Evolutionary conservation across 2,329 filamentous ascomycete species (phyloP).

Genomic region (Hirsutella thompsonii): DNA sequence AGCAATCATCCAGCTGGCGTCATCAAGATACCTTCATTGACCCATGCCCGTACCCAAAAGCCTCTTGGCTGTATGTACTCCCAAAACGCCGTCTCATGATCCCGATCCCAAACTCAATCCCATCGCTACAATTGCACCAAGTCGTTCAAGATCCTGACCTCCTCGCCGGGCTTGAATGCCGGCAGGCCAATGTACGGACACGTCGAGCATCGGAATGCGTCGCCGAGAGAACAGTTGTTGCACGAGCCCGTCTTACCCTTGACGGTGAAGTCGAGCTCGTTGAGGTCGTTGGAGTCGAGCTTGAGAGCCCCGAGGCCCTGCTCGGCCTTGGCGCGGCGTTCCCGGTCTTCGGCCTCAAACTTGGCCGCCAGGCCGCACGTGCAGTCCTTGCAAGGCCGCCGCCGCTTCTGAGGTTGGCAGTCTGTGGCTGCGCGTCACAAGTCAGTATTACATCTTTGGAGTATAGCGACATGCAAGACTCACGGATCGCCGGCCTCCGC

Average conservation of each 20-base stretch:
- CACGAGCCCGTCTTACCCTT: slow-evolving; percentile 92
- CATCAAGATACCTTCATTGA: too few species aligned
- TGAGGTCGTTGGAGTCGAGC: slow-evolving; percentile 62
- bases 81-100: not conserved
- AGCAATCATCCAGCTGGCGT: too few species aligned
- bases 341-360: slow-evolving; percentile 72
- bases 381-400: slow-evolving; percentile 95
- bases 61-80: too few species aligned
- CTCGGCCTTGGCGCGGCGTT: slow-evolving; percentile 53
- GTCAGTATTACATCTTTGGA: not conserved
- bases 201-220: slow-evolving; percentile 67
- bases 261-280: slow-evolving; percentile 92
- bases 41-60: too few species aligned
- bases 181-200: slow-evolving; percentile 82
- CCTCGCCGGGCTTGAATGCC: slow-evolving; percentile 93
- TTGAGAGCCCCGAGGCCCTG: slow-evolving; percentile 57
- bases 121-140: slow-evolving; percentile 61
- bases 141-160: slow-evolving; percentile 78
- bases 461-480: slow-evolving; percentile 22
- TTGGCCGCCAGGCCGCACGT: slow-evolving; percentile 83
- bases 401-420: slow-evolving; percentile 82
- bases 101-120: slow-evolving; percentile 1
- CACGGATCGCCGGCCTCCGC: slow-evolving; percentile 68
- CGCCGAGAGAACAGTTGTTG: slow-evolving; percentile 84
- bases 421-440: slow-evolving; percentile 49